phyloP scores from a whole-genome alignment of 2,329 filamentous ascomycete species.

The Proliferodiscus dingleyae region DNA sequence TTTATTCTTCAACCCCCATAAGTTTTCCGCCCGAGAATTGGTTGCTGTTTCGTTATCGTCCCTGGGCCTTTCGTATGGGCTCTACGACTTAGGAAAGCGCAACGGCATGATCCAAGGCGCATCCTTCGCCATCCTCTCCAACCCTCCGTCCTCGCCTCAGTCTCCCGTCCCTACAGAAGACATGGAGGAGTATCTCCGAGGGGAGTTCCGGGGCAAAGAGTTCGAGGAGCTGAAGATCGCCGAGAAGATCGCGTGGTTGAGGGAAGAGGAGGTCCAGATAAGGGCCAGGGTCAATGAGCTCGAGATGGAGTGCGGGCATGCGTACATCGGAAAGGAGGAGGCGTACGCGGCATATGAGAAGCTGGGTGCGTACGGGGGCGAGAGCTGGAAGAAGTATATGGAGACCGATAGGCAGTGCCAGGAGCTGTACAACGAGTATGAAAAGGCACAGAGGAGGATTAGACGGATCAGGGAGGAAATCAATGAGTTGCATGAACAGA shows the following conservation, averaged over 20 bases:
- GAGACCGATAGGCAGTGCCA: conserved; percentile 12
- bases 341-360: conserved; percentile 17
- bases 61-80: conserved; percentile 5
- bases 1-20: conserved; percentile 2
- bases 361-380: conserved; percentile 12
- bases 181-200: conserved; percentile 28
- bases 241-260: conserved; percentile 16
- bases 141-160: no score
- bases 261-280: conserved; percentile 32
- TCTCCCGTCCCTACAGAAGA: no score
- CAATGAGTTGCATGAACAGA: background rate
- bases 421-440: background rate
- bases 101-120: conserved; percentile 12
- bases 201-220: conserved; percentile 11
- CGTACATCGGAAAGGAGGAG: conserved; percentile 17
- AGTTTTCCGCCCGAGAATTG: conserved; percentile 8
- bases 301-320: conserved; percentile 13
- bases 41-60: conserved; percentile 7
- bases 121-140: conserved; percentile 5
- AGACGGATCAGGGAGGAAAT: background rate
- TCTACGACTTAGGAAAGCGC: conserved; percentile 13
- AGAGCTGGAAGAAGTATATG: conserved; percentile 15
- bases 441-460: background rate
- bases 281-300: conserved; percentile 26
- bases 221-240: conserved; percentile 7